These are phyloP conservation scores for Pseudozyma flocculosa DNA, from an alignment of 1,284 basidiomycete species.

Conservation along the genomic window DNA sequence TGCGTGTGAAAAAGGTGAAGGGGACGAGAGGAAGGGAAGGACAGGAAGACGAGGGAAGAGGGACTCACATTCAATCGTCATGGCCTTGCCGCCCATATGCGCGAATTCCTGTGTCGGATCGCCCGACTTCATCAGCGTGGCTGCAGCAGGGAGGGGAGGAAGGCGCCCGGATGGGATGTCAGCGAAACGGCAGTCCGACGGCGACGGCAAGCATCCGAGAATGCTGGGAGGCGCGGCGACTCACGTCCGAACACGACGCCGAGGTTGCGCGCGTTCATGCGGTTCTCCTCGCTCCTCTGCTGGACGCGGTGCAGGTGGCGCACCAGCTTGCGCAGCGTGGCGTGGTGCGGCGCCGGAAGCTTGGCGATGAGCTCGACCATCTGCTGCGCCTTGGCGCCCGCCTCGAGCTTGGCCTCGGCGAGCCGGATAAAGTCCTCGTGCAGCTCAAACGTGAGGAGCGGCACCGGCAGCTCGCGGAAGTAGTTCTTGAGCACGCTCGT, in stretches of 20 bases:
- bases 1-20: neutral
- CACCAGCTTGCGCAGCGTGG: conserved; percentile 79
- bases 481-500: conserved; percentile 97
- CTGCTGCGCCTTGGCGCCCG: conserved; percentile 9
- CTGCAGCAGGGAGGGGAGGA: conserved; percentile 60
- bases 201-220: neutral
- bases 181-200: neutral
- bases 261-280: conserved; percentile 92
- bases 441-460: conserved; percentile 83
- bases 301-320: conserved; percentile 70
- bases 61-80: conserved; percentile 64
- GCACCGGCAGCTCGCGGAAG: conserved; percentile 85
- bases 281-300: conserved; percentile 66
- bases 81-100: conserved; percentile 93
- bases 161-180: no score
- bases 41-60: no score
- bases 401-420: conserved; percentile 21
- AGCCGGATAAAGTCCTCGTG: conserved; percentile 77
- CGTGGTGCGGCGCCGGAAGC: conserved; percentile 82
- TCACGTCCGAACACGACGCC: conserved; percentile 99
- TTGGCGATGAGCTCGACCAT: conserved; percentile 70
- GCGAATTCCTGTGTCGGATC: conserved; percentile 86
- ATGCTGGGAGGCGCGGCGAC: conserved; percentile 59
- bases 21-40: neutral
- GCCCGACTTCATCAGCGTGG: conserved; percentile 86